Evolutionary conservation across 1,139 yeast species (phyloP).

Genomic region (Yamadazyma epiphylla): DNA sequence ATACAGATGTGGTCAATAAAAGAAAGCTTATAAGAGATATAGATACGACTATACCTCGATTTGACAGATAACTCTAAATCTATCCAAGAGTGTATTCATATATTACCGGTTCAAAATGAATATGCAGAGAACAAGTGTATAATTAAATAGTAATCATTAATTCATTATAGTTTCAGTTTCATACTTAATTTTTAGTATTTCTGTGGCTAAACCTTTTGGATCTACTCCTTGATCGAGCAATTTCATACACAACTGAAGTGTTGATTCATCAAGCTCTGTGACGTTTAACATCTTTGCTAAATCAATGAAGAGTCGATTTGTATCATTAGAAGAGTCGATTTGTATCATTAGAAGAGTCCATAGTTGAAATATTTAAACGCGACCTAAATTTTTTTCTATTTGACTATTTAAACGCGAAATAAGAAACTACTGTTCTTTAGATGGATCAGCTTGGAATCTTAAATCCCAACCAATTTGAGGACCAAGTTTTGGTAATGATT

Average conservation of each 20-base stretch:
- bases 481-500: conserved; percentile 83
- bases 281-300: conserved; percentile 25
- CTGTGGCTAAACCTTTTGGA: conserved; percentile 27
- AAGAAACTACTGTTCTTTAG: conserved; percentile 19
- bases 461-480: conserved; percentile 94
- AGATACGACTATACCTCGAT: too few species aligned
- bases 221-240: conserved; percentile 37
- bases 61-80: too few species aligned
- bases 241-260: conserved; percentile 32
- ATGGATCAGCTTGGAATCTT: conserved; percentile 67
- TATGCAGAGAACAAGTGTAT: too few species aligned
- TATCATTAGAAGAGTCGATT: conserved; percentile 13
- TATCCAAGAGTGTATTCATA: too few species aligned
- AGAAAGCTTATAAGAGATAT: too few species aligned
- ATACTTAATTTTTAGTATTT: conserved; percentile 21
- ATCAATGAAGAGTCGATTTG: conserved; percentile 21
- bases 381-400: conserved; percentile 1
- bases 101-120: too few species aligned
- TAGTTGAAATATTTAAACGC: conserved; percentile 1
- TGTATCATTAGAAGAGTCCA: conserved; percentile 11
- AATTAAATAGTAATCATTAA: too few species aligned
- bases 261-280: conserved; percentile 24
- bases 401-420: conserved; percentile 1
- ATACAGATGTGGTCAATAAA: too few species aligned
- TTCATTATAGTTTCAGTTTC: conserved; percentile 21